A percentile compares a stretch with the other conserved stretches of the same genome.
These are phyloP conservation scores for Tagetes erecta DNA, from an alignment of 129 eudicot species.

Conservation along the genomic window DNA sequence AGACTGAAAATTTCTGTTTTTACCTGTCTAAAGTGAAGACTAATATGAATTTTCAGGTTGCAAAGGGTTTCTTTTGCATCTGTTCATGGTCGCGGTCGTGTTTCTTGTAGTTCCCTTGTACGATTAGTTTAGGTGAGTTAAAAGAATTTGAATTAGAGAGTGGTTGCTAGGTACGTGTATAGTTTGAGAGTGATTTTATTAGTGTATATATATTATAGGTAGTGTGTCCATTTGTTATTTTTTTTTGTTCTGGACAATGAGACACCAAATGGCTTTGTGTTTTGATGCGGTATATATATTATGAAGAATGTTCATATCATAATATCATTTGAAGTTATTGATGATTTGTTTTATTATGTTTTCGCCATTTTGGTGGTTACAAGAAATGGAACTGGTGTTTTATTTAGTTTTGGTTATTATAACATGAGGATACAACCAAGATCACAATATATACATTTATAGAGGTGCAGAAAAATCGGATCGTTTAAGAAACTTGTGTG, in stretches of 20 bases:
- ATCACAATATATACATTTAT: too few species aligned
- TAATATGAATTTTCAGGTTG: slow-evolving; percentile 45
- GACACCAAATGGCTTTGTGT: not conserved
- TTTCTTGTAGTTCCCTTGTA: slow-evolving; percentile 43
- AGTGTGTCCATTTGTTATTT: slow-evolving; percentile 26
- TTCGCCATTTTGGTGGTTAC: not conserved
- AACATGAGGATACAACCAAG: not conserved
- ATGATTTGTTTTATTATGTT: too few species aligned
- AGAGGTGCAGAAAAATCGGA: too few species aligned
- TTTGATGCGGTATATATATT: not conserved
- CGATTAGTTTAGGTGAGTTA: slow-evolving; percentile 33
- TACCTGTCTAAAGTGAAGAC: not conserved
- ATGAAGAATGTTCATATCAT: not conserved
- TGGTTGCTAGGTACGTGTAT: slow-evolving; percentile 44
- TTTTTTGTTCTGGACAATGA: not conserved
- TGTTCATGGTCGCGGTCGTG: slow-evolving; percentile 38
- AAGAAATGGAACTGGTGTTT: not conserved
- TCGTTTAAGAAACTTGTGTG: too few species aligned
- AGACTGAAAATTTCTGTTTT: too few species aligned
- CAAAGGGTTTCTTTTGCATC: slow-evolving; percentile 39
- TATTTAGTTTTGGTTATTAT: too few species aligned
- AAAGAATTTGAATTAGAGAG: slow-evolving; percentile 31
- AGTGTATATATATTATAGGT: slow-evolving; percentile 32
- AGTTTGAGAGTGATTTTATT: slow-evolving; percentile 28
- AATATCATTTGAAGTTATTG: not conserved